Percentiles rank a stretch among this genome's conserved stretches.
Conservation (phyloP, 768 basidiomycete species). For the Amyloporia xantha region DNA sequence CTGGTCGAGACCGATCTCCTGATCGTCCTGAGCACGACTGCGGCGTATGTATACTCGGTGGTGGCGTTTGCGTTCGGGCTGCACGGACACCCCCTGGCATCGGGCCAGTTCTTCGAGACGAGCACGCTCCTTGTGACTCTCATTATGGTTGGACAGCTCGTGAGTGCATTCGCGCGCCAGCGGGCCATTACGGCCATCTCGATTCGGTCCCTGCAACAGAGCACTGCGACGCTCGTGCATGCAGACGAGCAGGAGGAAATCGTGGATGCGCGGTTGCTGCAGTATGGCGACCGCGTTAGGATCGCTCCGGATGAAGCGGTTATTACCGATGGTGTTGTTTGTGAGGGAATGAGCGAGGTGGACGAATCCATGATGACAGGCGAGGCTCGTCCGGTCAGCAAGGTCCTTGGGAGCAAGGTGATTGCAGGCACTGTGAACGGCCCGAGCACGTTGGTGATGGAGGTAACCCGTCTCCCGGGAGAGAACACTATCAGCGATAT, state of each 20-base stretch:
- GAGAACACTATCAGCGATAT: slow-evolving; percentile 38
- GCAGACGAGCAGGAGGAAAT: slow-evolving; percentile 14
- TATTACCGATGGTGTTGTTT: slow-evolving; percentile 34
- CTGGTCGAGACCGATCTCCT: slow-evolving; percentile 34
- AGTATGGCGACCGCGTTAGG: slow-evolving; percentile 31
- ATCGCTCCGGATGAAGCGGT: slow-evolving; percentile 28
- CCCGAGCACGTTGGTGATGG: slow-evolving; percentile 27
- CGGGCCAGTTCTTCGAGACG: slow-evolving; percentile 37
- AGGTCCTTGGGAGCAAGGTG: slow-evolving; percentile 26
- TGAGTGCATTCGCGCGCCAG: slow-evolving; percentile 32
- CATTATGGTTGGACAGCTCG: slow-evolving; percentile 34
- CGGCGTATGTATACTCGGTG: slow-evolving; percentile 35
- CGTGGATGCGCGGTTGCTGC: slow-evolving; percentile 27
- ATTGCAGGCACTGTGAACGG: slow-evolving; percentile 36
- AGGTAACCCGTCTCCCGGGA: slow-evolving; percentile 28
- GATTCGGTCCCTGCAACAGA: slow-evolving; percentile 29
- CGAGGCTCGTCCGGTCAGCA: slow-evolving; percentile 32
- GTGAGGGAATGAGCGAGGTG: slow-evolving; percentile 28
- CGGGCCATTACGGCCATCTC: slow-evolving; percentile 28
- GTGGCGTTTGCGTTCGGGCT: slow-evolving; percentile 31
- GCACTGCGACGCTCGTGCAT: slow-evolving; percentile 26
- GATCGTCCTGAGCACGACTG: slow-evolving; percentile 31
- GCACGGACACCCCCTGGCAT: slow-evolving; percentile 24
- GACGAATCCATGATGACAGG: slow-evolving; percentile 41
- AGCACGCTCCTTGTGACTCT: slow-evolving; percentile 35